phyloP scores from a whole-genome alignment of 306 rosid genomes.

The Quercus parvula region DNA sequence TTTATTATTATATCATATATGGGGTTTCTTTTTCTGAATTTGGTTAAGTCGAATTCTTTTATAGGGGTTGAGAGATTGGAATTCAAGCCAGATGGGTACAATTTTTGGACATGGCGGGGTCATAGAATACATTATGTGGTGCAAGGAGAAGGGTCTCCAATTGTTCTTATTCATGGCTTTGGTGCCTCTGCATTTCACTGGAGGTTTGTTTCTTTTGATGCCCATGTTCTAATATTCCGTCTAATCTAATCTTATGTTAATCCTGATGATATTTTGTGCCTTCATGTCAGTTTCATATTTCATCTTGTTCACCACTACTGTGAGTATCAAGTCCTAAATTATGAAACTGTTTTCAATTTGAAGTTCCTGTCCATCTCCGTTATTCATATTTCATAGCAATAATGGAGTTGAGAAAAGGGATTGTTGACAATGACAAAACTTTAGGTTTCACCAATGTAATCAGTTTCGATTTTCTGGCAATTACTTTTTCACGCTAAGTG shows the following conservation, averaged over 20 bases:
- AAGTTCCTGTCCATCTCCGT: too few species aligned
- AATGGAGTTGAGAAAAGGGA: too few species aligned
- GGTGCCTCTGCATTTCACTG: constrained; percentile 95
- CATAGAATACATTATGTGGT: constrained; percentile 90
- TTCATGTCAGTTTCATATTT: not conserved
- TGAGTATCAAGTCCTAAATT: too few species aligned
- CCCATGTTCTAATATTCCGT: not conserved
- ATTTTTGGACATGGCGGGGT: constrained; percentile 91
- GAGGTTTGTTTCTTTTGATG: constrained; percentile 48
- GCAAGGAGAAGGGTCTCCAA: constrained; percentile 87
- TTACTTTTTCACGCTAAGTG: too few species aligned
- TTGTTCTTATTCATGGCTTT: constrained; percentile 92
- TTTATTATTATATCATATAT: not conserved
- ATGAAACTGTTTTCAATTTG: too few species aligned
- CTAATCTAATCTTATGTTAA: not conserved
- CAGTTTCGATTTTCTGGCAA: too few species aligned
- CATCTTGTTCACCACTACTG: not conserved
- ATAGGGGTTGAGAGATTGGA: constrained; percentile 65
- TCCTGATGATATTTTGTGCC: not conserved
- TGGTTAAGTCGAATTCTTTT: constrained; percentile 14
- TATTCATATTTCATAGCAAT: too few species aligned
- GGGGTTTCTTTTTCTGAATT: not conserved
- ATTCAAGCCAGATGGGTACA: constrained; percentile 70
- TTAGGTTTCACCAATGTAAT: too few species aligned
- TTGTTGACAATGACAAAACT: too few species aligned